Percentiles rank a stretch among this genome's conserved stretches.
Evolutionary conservation across 805 yeast genomes (phyloP).

Genomic region (Teunomyces stri): DNA sequence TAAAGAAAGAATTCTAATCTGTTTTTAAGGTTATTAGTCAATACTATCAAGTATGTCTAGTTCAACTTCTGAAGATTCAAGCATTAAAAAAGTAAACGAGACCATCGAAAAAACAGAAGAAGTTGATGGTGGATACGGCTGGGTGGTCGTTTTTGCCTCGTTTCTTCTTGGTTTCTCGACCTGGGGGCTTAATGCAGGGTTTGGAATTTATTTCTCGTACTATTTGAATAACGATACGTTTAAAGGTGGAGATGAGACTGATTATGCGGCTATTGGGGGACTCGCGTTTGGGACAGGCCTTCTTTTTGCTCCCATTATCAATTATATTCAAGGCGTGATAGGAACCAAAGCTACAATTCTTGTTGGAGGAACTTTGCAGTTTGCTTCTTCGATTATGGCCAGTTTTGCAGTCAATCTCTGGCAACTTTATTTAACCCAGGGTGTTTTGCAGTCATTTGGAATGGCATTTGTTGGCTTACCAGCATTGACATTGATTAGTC

Average conservation of each 20-base stretch:
- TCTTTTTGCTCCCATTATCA: slow-evolving; percentile 50
- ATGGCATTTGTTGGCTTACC: slow-evolving; percentile 59
- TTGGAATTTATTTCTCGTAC: slow-evolving; percentile 59
- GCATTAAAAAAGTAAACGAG: not conserved
- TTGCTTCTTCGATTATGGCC: slow-evolving; percentile 58
- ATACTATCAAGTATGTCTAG: not conserved
- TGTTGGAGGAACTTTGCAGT: slow-evolving; percentile 50
- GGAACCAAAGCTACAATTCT: slow-evolving; percentile 41
- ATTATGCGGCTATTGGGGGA: slow-evolving; percentile 69
- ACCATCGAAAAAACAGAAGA: not conserved
- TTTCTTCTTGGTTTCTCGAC: slow-evolving; percentile 53
- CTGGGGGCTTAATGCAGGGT: slow-evolving; percentile 75
- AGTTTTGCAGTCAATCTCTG: slow-evolving; percentile 57
- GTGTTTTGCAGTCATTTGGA: slow-evolving; percentile 59
- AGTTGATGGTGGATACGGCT: slow-evolving; percentile 64
- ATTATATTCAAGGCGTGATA: slow-evolving; percentile 42
- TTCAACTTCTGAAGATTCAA: not conserved
- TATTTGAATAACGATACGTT: slow-evolving; percentile 52
- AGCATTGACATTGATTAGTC: slow-evolving; percentile 58
- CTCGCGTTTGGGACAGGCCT: slow-evolving; percentile 57
- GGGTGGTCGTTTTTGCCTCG: slow-evolving; percentile 57
- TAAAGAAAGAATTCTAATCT: too few species aligned
- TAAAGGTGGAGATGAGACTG: slow-evolving; percentile 53
- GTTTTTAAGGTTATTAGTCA: not conserved
- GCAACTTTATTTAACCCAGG: slow-evolving; percentile 70